Evolutionary conservation across 2,329 filamentous ascomycete genomes (phyloP), one percentile per base, ranked within the genome.

Genomic region (Fusarium sp.): DNA sequence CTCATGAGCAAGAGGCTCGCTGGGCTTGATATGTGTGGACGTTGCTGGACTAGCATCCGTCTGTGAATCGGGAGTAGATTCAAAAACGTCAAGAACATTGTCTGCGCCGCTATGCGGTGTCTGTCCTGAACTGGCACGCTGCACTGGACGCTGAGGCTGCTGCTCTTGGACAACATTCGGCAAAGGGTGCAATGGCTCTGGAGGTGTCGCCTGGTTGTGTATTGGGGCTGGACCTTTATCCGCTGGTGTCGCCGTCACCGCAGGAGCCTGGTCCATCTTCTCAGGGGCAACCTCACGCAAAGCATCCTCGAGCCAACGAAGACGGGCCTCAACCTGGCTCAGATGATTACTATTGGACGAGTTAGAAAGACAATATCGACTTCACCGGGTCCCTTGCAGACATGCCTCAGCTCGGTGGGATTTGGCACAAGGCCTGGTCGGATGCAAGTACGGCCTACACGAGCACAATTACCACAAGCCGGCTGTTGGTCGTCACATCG

Each of bases 401-500:
- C 49, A 7, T 46, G 57, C 57, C 36, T 57, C 25, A 57, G 5
- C 29, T 43, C 33, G 13, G 31, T 44, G 17, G 39, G 35, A 11
- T 42, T 37, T 9, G 48, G 48, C 19, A 49, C 42, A 7, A 49
- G 46, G 31, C 38, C 44, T 15, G 60, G 61, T 32, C 73, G 67
- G 33, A 74, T 66, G 49, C 72, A 74, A 5, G 67, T 53, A 13
- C 70, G 70, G 5, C 68, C 67, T n/a, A 63, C 67, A 42, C 72
- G 68, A 32, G 68, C 63, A 35, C 72, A 74, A 49, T 70, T 72
- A 38, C 59, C 59, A 50, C 72, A 74, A 6, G 71, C 32, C 25
- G 45, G 68, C 21, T 71, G 71, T 17, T 56, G 56, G 17, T 70
- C 70, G 42, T 74, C 72, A 46, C 72, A 74, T 9, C 71, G 68